Base-by-base conservation (phyloP, 2,329 filamentous ascomycete species). In the Monascus ruber region DNA sequence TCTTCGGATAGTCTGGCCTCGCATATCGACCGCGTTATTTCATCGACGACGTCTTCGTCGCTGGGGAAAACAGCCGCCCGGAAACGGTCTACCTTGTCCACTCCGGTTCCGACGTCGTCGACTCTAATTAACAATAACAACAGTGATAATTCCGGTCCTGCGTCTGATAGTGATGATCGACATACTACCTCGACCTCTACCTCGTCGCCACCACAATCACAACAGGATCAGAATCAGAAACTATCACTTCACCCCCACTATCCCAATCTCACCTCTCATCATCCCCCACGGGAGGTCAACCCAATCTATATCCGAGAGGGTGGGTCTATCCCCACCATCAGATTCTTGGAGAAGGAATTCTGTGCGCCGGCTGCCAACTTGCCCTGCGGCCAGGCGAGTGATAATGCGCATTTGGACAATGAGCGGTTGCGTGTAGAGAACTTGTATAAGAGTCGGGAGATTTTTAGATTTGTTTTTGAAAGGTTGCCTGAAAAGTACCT, bases 241-340 rank as follows among this genome's bases (percentile, higher is more conserved):
- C 11, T 5, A 24, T 9, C 11, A 25, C 11, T 6, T 6, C 6
- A 6, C 3, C 28, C 28, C 28, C 6, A 29, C 10, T 6, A 6
- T 10, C 6, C 6, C 10, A 29, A 6, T 10, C 1, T 6, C 10
- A 29, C 28, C 28, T 6, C 6, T 10, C 10, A 6, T 10, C 10
- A 11, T 32, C 25, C 17, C 27, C 32, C 2, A 25, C 37, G 6
- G 17, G 28, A 28, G 9, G 46, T 58, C 7, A 52, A 55, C 39
- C 89, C 88, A 0, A 70, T 98, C 3, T 96, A 94, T 58, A 98
- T 98, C 49, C 77, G 91, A 6, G 91, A 98, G 63, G 91, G 91
- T 8, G 91, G 91, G 4, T 93, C 84, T 0, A 98, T 98, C 49
- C 91, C 91, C 0, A 85, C 85, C 0, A 96, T 96, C 41, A 72